Evolutionary conservation across 108 stramenopile genomes (phyloP).

Genomic region (Stephanodiscus triporus): DNA sequence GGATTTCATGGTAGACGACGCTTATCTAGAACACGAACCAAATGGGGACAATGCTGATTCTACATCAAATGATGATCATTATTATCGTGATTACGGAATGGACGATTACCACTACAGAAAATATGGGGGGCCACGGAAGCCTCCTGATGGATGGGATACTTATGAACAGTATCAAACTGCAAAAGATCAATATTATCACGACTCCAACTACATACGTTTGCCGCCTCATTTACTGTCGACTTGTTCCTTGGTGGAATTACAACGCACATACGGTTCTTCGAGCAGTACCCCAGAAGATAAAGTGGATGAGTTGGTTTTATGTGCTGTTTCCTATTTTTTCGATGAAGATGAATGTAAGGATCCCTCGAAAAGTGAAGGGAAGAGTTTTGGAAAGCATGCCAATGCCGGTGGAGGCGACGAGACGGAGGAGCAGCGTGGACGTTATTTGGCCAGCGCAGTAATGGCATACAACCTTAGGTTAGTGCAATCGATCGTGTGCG

Average conservation of each 20-base stretch:
- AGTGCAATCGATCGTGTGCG: neutral
- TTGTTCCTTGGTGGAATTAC: conserved; percentile 69
- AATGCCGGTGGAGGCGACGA: conserved; percentile 79
- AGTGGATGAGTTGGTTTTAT: conserved; percentile 66
- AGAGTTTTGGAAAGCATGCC: conserved; percentile 56
- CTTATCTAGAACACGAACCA: conserved; percentile 24
- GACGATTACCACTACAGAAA: conserved; percentile 45
- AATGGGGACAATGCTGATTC: conserved; percentile 8
- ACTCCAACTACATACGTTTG: conserved; percentile 75
- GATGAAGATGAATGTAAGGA: conserved; percentile 88
- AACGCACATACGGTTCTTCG: conserved; percentile 52
- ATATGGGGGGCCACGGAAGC: conserved; percentile 5
- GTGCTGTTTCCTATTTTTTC: conserved; percentile 82
- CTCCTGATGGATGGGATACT: conserved; percentile 42
- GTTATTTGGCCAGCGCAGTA: conserved; percentile 76
- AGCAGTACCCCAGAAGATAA: conserved; percentile 41
- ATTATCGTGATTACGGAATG: conserved; percentile 13
- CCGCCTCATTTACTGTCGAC: conserved; percentile 76
- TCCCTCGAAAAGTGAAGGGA: conserved; percentile 51
- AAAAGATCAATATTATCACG: conserved; percentile 72
- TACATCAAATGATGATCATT: conserved; percentile 39
- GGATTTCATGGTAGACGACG: conserved; percentile 30
- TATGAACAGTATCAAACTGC: conserved; percentile 55
- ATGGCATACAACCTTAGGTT: conserved; percentile 66
- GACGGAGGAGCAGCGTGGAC: conserved; percentile 68